Conservation (phyloP, 768 basidiomycete species). For the Trametes cubensis region DNA sequence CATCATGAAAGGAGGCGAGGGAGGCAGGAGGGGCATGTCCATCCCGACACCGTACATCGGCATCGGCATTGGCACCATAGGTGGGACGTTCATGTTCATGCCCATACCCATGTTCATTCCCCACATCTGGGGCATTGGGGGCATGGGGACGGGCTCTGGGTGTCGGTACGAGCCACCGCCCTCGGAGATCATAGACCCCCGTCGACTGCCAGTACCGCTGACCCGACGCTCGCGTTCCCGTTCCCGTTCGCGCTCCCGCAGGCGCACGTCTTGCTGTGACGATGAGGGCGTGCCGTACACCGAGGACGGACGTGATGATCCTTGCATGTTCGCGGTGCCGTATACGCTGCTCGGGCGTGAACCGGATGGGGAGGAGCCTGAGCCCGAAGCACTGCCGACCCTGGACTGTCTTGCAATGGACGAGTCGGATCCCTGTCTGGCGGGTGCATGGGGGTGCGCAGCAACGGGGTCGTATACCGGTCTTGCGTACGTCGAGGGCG, state of each 20-base stretch:
- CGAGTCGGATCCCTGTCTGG: constrained; percentile 37
- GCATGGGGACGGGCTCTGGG: constrained; percentile 7
- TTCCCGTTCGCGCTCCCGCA: constrained; percentile 3
- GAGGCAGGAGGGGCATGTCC: constrained; percentile 73
- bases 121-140: constrained; percentile 22
- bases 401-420: constrained; percentile 27
- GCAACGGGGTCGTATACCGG: constrained; percentile 28
- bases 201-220: constrained; percentile 37
- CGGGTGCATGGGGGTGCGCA: constrained; percentile 1
- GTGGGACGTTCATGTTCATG: constrained; percentile 22
- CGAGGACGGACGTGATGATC: constrained; percentile 56
- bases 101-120: constrained; percentile 22
- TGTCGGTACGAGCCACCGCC: constrained; percentile 11
- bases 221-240: constrained; percentile 33
- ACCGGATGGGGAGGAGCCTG: constrained; percentile 57
- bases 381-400: constrained; percentile 29
- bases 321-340: constrained; percentile 39
- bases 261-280: constrained; percentile 39
- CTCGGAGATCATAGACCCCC: constrained; percentile 30
- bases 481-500: constrained; percentile 21
- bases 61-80: constrained; percentile 37
- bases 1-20: constrained; percentile 77
- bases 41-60: constrained; percentile 49
- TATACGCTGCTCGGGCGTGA: constrained; percentile 53
- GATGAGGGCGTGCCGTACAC: constrained; percentile 55